Conservation (phyloP, 176 grass and related monocot species). For the Oryza glumipatula region DNA sequence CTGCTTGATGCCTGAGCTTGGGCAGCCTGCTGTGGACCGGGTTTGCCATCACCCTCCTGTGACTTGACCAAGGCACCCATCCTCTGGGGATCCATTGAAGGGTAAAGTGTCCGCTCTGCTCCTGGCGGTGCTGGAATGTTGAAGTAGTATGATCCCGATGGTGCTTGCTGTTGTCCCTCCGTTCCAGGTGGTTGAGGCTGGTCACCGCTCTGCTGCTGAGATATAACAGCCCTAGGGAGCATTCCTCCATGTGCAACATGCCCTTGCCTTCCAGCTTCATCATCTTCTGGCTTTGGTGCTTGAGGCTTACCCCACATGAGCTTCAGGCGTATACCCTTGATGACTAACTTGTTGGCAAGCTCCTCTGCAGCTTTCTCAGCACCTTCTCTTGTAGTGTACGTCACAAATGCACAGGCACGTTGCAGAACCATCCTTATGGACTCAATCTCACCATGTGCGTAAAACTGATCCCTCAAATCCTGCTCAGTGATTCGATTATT, state of each 20-base stretch:
- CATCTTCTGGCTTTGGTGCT: constrained; percentile 67
- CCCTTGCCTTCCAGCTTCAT: constrained; percentile 67
- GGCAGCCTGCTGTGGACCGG: constrained; percentile 42
- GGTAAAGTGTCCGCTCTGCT: constrained; percentile 64
- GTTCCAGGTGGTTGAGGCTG: constrained; percentile 67
- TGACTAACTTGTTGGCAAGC: constrained; percentile 89
- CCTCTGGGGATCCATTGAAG: constrained; percentile 95
- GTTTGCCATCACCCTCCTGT: constrained; percentile 54
- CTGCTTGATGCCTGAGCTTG: constrained; percentile 61
- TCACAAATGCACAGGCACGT: constrained; percentile 82
- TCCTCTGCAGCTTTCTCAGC: constrained; percentile 96
- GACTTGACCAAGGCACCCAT: constrained; percentile 82
- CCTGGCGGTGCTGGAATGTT: constrained; percentile 81
- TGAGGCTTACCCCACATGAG: constrained; percentile 97
- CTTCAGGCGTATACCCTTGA: constrained; percentile 89
- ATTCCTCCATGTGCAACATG: constrained; percentile 74
- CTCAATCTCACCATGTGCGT: constrained; percentile 93
- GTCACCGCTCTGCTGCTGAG: constrained; percentile 75
- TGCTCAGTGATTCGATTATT: constrained; percentile 77
- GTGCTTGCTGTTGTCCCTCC: constrained; percentile 54
- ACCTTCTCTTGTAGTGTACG: constrained; percentile 86
- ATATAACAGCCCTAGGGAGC: constrained; percentile 92
- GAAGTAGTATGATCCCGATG: constrained; percentile 62
- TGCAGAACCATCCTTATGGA: constrained; percentile 95
- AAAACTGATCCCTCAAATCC: constrained; percentile 92